Evolutionary conservation across 305 asterid species (phyloP).

Genomic region (Fraxinus paxiana): DNA sequence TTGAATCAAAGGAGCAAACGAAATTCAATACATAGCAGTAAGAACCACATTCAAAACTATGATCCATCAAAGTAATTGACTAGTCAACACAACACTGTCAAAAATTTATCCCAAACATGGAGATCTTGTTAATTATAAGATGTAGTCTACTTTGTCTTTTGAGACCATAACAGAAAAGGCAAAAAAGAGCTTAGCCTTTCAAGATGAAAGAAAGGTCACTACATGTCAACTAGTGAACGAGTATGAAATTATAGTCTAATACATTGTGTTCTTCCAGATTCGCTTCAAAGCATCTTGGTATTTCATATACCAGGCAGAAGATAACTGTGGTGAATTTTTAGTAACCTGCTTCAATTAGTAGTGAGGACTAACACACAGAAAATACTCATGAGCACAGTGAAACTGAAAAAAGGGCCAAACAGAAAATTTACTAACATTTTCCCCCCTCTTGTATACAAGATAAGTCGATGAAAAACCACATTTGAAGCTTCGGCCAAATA

Average conservation of each 20-base stretch:
- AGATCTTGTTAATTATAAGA: neutral
- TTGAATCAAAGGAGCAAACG: neutral
- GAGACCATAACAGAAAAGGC: neutral
- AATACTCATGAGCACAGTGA: neutral
- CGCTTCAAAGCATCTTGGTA: neutral
- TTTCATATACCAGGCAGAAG: neutral
- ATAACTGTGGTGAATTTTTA: neutral
- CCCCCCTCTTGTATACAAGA: slow-evolving; percentile 45
- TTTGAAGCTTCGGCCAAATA: slow-evolving; percentile 66
- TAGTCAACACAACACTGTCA: neutral
- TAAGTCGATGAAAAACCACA: slow-evolving; percentile 55
- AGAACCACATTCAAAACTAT: neutral
- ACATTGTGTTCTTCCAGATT: neutral
- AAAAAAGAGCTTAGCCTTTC: neutral
- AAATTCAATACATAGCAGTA: neutral
- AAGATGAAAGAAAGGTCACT: neutral
- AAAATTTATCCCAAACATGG: neutral
- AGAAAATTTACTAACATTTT: slow-evolving; percentile 47
- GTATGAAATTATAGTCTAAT: neutral
- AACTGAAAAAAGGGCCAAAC: neutral
- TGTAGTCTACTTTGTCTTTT: neutral
- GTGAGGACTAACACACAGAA: neutral
- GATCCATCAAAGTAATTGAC: neutral
- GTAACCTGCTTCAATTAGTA: neutral
- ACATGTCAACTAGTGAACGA: neutral